phyloP scores from a whole-genome alignment of 208 protist species.

The Trypanosoma mega region DNA sequence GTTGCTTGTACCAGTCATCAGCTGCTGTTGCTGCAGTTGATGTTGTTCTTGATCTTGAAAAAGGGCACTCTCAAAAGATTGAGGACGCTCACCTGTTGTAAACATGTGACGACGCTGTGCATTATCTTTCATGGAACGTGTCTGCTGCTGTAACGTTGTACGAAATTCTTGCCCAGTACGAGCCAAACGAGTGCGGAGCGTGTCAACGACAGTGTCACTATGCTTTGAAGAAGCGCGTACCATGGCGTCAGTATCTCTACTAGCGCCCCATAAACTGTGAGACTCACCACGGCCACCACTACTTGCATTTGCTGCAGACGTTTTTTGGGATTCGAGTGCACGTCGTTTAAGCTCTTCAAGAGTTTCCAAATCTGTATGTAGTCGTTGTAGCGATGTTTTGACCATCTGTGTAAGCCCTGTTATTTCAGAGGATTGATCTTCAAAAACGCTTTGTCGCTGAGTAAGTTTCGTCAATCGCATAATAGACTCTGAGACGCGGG shows the following conservation, averaged over 20 bases:
- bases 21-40: constrained; percentile 66
- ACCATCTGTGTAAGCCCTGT: constrained; percentile 75
- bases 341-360: constrained; percentile 77
- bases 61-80: constrained; percentile 86
- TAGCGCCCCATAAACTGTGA: constrained; percentile 25
- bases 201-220: constrained; percentile 67
- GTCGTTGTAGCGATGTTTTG: constrained; percentile 71
- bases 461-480: constrained; percentile 80
- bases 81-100: constrained; percentile 68
- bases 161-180: constrained; percentile 84
- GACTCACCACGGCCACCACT: constrained; percentile 11
- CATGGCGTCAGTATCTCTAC: constrained; percentile 8
- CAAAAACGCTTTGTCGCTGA: constrained; percentile 83
- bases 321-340: constrained; percentile 53
- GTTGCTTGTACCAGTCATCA: constrained; percentile 51
- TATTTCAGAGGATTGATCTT: constrained; percentile 84
- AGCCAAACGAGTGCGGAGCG: constrained; percentile 64
- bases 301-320: constrained; percentile 3
- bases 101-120: constrained; percentile 77
- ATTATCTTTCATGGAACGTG: constrained; percentile 72
- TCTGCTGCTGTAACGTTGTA: constrained; percentile 75
- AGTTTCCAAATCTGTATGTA: constrained; percentile 75
- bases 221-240: constrained; percentile 33
- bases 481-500: constrained; percentile 75
- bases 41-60: constrained; percentile 87